Base-by-base conservation (phyloP, 371 early-diverging fungal genomes). In the Astathelohania contejeani region DNA sequence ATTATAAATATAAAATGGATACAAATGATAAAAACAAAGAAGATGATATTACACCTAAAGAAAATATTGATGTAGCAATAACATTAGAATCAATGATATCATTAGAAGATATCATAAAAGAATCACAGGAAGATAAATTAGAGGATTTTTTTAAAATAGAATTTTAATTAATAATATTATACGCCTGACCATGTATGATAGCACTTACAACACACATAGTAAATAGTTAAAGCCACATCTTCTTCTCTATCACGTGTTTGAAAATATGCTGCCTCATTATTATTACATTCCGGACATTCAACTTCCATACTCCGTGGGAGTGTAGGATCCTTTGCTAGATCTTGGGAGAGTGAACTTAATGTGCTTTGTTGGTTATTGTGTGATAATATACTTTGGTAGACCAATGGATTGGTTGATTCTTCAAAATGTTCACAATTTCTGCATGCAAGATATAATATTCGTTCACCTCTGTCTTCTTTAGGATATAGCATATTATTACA, bases 401-500 rank as follows among this genome's bases (percentile, higher is more conserved):
- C 86, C 65, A 83, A 82, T 38, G 78, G 73, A 50, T 81, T 81
- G 27, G 80, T 79, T 14, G 88, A 81, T 50, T 79, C 81, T 63
- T 90, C 91, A 62, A 82, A 76, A 65, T 84, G 82, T 37, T 81
- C 80, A 72, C 92, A 91, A 75, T 88, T 87, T 56, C 88, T 82
- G 76, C 92, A 93, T n/a, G 84, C 85, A 65, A 82, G 82, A 67
- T 83, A 71, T 35, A 95, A 76, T 44, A 60, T 70, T 49, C 80
- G 75, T 50, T 63, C 73, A 7, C 56, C 65, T 37, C 78, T 75
- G 63, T 93, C 88, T 72, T 88, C 89, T 74, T 84, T 80, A 29
- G 94, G 94, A 76, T 92, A 91, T 59, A 93, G 76, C 78, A 91
- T 77, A 68, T 92, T 90, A 78, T 84, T 83, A 78, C 94, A 75